Evolutionary conservation across 495 filamentous ascomycete species (phyloP), one percentile per base, ranked within the genome.

Genomic region (Aspergillus biplanus): DNA sequence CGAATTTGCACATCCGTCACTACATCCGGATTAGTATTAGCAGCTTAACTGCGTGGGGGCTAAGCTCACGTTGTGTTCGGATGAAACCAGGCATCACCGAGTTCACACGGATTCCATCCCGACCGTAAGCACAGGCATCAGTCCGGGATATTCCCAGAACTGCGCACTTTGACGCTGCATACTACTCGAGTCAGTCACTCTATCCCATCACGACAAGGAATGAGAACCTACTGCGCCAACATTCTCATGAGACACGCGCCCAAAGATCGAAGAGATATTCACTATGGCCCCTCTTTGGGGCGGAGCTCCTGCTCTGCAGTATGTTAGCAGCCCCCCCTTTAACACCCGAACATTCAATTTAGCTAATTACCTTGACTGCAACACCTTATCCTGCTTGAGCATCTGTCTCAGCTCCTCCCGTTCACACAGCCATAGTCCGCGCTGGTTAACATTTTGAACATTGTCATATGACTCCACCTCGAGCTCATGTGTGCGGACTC

Each of bases 81-180:
- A 39, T 39, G 37, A 56, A 63, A 21, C 60, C 60, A 27, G 60
- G 60, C 7, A 54, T 39, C 18, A 63, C 54, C 27, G 52, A 21
- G 46, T 63, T 63, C 5, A 63, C 50, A 15, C 60, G 52, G 46
- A 63, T 63, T 48, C 60, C 60, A 56, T 63, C 50, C 52, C 16
- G 27, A n/a, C 33, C 60, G 33, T 63, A 63, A 4, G 60, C 60
- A 35, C 56, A 34, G 34, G 60, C 60, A 54, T 63, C 60, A 6
- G 60, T 63, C 56, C 52, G 50, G 15, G 60, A 44, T 32, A 63
- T 31, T 0, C 60, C 60, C 50, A 63, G 54, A 44, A 63, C 52
- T 6, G 52, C 60, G 27, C 52, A 52, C 35, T 63, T 63, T 27
- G 60, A 44, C 13, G 60, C 60, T 31, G 60, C 32, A 33, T 63